Conservation (phyloP, 495 filamentous ascomycete species). For the Astrothelium subdiscretum region DNA sequence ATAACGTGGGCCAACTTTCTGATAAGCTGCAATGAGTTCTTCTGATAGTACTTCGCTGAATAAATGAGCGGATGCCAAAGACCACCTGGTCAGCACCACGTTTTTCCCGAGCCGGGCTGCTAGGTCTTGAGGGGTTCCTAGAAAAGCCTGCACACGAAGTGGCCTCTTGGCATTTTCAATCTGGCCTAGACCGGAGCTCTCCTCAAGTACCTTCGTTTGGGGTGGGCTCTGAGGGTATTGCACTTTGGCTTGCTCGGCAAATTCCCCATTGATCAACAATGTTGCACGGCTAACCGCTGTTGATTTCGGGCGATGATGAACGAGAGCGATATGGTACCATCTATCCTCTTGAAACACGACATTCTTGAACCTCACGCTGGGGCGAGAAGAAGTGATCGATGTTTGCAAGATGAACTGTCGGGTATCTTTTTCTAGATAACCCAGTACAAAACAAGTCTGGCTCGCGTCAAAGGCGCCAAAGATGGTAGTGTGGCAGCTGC, state of each 20-base stretch:
- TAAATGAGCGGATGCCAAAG: conserved; percentile 75
- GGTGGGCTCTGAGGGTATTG: conserved; percentile 69
- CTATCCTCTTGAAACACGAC: conserved; percentile 54
- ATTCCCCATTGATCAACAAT: conserved; percentile 85
- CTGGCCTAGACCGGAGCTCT: conserved; percentile 3
- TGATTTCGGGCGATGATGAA: conserved; percentile 50
- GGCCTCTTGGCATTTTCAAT: not conserved
- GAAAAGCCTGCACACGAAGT: conserved; percentile 72
- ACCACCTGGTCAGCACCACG: conserved; percentile 70
- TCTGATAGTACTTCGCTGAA: conserved; percentile 82
- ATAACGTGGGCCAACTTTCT: conserved; percentile 80
- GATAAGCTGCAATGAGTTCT: conserved; percentile 82
- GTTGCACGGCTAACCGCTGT: conserved; percentile 75
- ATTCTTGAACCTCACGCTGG: conserved; percentile 88
- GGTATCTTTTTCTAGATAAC: conserved; percentile 91
- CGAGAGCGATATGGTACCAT: conserved; percentile 90
- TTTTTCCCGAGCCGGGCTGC: conserved; percentile 69
- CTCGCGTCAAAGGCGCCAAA: conserved; percentile 90
- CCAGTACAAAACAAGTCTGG: conserved; percentile 88
- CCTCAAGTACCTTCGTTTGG: conserved; percentile 33
- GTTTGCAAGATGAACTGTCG: conserved; percentile 93
- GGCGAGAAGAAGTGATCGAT: conserved; percentile 71
- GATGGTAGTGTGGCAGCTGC: conserved; percentile 76
- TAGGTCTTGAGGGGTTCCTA: conserved; percentile 86
- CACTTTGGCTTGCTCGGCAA: conserved; percentile 81